Evolutionary conservation across 2,329 filamentous ascomycete species (phyloP).

Genomic region (Apiospora hydei): DNA sequence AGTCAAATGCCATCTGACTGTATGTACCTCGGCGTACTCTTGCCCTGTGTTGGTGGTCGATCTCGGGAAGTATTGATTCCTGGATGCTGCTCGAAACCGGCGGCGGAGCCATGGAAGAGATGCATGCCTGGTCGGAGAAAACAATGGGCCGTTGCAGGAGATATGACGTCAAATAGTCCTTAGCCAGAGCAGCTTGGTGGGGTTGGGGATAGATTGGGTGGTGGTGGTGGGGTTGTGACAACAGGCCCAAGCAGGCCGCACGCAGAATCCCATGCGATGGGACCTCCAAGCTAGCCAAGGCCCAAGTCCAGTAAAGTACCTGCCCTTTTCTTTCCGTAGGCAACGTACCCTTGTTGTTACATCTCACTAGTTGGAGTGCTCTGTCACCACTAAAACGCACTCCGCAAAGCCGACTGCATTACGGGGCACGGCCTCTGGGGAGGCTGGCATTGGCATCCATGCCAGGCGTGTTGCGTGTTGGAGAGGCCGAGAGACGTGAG

Average conservation of each 20-base stretch:
- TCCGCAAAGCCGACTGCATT: constrained; percentile 16
- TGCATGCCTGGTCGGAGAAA: constrained; percentile 21
- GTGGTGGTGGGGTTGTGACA: constrained; percentile 4
- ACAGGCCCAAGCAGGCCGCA: background rate
- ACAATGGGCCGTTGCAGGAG: constrained; percentile 17
- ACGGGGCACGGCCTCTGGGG: background rate
- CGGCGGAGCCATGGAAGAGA: constrained; percentile 12
- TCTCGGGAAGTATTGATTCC: background rate
- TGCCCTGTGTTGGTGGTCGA: background rate
- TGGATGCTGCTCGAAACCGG: constrained; percentile 9
- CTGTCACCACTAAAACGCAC: constrained; percentile 9
- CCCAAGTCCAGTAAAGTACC: background rate
- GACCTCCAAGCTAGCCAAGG: background rate
- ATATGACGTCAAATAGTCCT: constrained; percentile 3
- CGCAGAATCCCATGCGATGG: background rate
- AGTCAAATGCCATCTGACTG: constrained; percentile 3
- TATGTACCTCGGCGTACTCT: background rate
- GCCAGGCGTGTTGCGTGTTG: background rate
- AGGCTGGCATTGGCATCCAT: background rate
- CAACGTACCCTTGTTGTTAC: constrained; percentile 15
- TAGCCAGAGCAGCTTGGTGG: constrained; percentile 15
- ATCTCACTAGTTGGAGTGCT: background rate
- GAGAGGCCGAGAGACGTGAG: background rate
- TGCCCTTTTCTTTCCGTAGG: background rate
- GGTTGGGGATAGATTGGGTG: background rate